Base-by-base conservation (phyloP, 1,284 basidiomycete genomes). In the Microbotryum lychnidis-dioicae region DNA sequence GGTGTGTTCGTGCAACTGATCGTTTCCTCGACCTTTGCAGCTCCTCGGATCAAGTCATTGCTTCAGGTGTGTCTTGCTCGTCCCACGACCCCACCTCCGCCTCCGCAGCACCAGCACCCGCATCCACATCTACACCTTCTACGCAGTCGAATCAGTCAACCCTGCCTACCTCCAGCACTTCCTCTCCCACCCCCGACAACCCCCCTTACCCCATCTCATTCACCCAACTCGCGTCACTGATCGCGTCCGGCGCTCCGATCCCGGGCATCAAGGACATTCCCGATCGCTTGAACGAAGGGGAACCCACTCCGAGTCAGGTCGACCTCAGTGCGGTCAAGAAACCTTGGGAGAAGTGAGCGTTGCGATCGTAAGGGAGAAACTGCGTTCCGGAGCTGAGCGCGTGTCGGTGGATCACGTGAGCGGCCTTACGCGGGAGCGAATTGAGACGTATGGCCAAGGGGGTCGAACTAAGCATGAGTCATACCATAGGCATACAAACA, bases 151-250 rank as follows among this genome's bases (percentile, higher is more conserved):
- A 45, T 21, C 10, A 44, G 18, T 6, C 33, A 14, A 42, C 48
- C 7, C 44, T 47, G 16, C 47, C 58, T 10, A 50, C 55, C 12
- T 48, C 56, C 14, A 51, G 42, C 16, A 14, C 52, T 37, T 16
- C 56, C n/a, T 16, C 54, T 44, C 3, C 44, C 12, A 3, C 44
- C 3, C 20, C 50, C 10, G 58, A 54, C 46, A 50, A 54, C 42
- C 61, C 69, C 25, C 67, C 69, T 1, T 71, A 71, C 61, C 70
- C 70, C 1, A 47, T 70, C 9, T 62, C 68, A 5, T 72, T 72
- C 60, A 52, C 69, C 53, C 54, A 70, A 21, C 62, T 72, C 27
- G 71, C 71, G 9, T 55, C 59, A 18, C 56, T 71, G 25, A 72
- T 72, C 49, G 61, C 68, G 16, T 60, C 65, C 2, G 69, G 69